phyloP scores from a whole-genome alignment of 768 basidiomycete genomes.

The Exsudoporus frostii region DNA sequence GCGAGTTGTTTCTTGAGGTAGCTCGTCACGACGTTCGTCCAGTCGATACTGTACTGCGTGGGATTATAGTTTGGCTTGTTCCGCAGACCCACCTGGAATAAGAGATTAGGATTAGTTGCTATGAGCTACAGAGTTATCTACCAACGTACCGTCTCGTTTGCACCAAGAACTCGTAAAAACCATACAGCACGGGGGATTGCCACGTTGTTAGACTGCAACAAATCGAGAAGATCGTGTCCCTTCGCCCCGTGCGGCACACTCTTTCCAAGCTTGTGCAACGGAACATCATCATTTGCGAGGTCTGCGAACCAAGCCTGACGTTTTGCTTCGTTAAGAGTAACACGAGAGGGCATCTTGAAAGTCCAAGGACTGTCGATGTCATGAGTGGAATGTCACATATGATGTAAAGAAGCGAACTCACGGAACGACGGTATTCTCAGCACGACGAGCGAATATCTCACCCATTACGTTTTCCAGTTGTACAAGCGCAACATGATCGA shows the following conservation, averaged over 20 bases:
- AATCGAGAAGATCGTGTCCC: constrained; percentile 78
- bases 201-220: constrained; percentile 72
- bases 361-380: constrained; percentile 43
- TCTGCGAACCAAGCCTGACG: constrained; percentile 82
- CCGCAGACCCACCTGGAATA: constrained; percentile 59
- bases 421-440: constrained; percentile 59
- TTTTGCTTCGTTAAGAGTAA: constrained; percentile 76
- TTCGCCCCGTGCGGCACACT: constrained; percentile 85
- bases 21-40: constrained; percentile 77
- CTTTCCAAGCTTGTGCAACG: constrained; percentile 77
- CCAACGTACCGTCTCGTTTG: constrained; percentile 69
- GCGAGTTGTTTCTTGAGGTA: constrained; percentile 81
- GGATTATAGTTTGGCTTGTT: constrained; percentile 81
- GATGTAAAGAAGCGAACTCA: constrained; percentile 34
- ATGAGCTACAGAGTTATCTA: not conserved
- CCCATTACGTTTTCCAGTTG: constrained; percentile 75
- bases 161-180: constrained; percentile 84
- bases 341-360: constrained; percentile 79
- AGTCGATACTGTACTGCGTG: constrained; percentile 79
- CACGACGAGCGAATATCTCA: constrained; percentile 65
- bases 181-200: constrained; percentile 81
- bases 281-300: constrained; percentile 76
- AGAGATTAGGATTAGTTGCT: constrained; percentile 3
- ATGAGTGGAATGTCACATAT: not conserved
- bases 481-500: constrained; percentile 48